Conservation (phyloP, 805 yeast species). For the Kluyveromyces siamensis region DNA sequence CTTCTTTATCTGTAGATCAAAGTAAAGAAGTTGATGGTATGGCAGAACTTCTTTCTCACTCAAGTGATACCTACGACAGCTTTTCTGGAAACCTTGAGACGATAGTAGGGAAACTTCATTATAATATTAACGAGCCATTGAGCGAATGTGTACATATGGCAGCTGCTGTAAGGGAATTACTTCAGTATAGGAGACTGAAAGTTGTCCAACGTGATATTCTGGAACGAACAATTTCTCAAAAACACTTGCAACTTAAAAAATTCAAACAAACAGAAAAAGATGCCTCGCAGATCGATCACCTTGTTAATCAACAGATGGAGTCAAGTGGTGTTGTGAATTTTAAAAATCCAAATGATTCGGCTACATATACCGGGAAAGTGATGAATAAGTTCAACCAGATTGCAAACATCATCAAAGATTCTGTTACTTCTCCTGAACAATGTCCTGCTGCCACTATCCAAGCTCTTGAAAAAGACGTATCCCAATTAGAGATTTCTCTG, state of each 20-base stretch:
- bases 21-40: constrained; percentile 17
- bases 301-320: constrained; percentile 15
- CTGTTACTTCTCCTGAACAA: constrained; percentile 24
- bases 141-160: constrained; percentile 26
- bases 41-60: constrained; percentile 19
- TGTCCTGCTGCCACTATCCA: constrained; percentile 16
- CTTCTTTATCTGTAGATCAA: constrained; percentile 17
- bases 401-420: constrained; percentile 25
- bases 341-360: constrained; percentile 10
- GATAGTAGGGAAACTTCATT: constrained; percentile 22
- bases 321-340: constrained; percentile 15
- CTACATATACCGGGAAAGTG: constrained; percentile 20
- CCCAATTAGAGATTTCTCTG: constrained; percentile 14
- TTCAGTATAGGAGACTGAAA: constrained; percentile 25
- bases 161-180: constrained; percentile 22
- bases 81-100: constrained; percentile 17
- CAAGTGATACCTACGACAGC: constrained; percentile 23
- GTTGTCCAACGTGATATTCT: constrained; percentile 22
- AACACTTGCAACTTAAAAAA: constrained; percentile 19
- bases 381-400: constrained; percentile 22
- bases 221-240: constrained; percentile 14
- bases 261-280: constrained; percentile 18
- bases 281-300: constrained; percentile 15
- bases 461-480: constrained; percentile 18
- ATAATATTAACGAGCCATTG: constrained; percentile 26